These are phyloP conservation scores for Ophiocordyceps sinensis DNA, from an alignment of 2,329 filamentous ascomycete genomes.

Conservation along the genomic window DNA sequence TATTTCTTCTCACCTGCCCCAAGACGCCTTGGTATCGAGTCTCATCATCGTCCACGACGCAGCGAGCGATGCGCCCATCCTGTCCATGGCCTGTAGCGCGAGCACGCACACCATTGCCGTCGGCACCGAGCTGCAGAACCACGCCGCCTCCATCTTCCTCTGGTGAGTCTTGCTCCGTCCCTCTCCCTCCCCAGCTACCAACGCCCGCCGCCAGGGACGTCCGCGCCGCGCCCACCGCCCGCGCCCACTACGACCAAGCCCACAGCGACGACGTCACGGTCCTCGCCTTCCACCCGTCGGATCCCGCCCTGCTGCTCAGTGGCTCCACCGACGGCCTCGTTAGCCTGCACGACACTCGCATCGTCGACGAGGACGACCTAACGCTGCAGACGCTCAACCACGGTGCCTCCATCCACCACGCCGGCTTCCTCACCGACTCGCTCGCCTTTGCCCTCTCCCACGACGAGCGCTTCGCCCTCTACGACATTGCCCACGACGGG, in stretches of 20 bases:
- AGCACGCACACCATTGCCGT: slow-evolving; percentile 47
- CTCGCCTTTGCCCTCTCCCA: slow-evolving; percentile 62
- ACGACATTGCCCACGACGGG: slow-evolving; percentile 44
- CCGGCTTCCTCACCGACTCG: slow-evolving; percentile 50
- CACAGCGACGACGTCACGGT: slow-evolving; percentile 56
- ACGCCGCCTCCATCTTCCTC: slow-evolving; percentile 44
- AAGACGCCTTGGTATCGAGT: too few relatives aligned
- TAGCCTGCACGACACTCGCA: slow-evolving; percentile 58
- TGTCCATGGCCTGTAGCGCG: slow-evolving; percentile 49
- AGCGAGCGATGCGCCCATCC: slow-evolving; percentile 37
- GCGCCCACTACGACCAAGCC: slow-evolving; percentile 45
- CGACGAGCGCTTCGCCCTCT: slow-evolving; percentile 64
- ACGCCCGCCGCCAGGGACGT: slow-evolving; percentile 36
- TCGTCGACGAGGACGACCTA: slow-evolving; percentile 63
- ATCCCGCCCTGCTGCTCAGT: slow-evolving; percentile 51
- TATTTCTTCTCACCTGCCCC: too few relatives aligned
- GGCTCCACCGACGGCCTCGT: slow-evolving; percentile 70
- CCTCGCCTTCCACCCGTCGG: slow-evolving; percentile 40
- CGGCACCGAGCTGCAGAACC: slow-evolving; percentile 57
- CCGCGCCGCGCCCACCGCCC: slow-evolving; percentile 30
- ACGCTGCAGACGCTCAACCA: slow-evolving; percentile 69
- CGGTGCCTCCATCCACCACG: slow-evolving; percentile 57
- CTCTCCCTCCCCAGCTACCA: neutral
- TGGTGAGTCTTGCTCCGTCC: slow-evolving; percentile 30
- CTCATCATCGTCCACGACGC: neutral